Percentiles rank a stretch among this genome's conserved stretches.
phyloP scores from a whole-genome alignment of 805 yeast species.

The Osmozyma mogii region DNA sequence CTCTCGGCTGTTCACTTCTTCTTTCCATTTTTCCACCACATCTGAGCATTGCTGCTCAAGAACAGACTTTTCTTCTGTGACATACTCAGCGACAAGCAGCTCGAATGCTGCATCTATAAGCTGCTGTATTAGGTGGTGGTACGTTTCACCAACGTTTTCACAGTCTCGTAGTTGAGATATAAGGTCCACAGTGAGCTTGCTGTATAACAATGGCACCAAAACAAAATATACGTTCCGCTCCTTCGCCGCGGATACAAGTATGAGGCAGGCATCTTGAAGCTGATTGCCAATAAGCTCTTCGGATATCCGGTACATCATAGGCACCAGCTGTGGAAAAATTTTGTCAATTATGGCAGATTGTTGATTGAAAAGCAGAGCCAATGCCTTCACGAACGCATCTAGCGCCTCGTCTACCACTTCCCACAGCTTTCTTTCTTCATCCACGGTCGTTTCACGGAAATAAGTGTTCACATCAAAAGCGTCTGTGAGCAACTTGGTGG shows the following conservation, averaged over 20 bases:
- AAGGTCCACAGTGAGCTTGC: slow-evolving; percentile 18
- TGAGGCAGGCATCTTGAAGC: slow-evolving; percentile 24
- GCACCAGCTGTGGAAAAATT: slow-evolving; percentile 37
- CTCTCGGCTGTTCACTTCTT: slow-evolving; percentile 34
- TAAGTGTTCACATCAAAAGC: slow-evolving; percentile 16
- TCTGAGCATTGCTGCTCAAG: slow-evolving; percentile 20
- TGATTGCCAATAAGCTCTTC: slow-evolving; percentile 39
- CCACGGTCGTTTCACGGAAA: slow-evolving; percentile 7
- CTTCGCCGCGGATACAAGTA: slow-evolving; percentile 22
- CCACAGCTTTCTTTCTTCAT: background rate
- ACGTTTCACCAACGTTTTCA: slow-evolving; percentile 31
- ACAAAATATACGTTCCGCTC: slow-evolving; percentile 21
- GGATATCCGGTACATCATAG: slow-evolving; percentile 40
- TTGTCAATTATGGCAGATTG: slow-evolving; percentile 32
- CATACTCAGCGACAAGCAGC: slow-evolving; percentile 31
- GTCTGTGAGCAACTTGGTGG: slow-evolving; percentile 22
- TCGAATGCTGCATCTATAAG: slow-evolving; percentile 37
- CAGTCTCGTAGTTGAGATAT: slow-evolving; percentile 20
- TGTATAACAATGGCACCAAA: slow-evolving; percentile 34
- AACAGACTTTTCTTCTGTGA: slow-evolving; percentile 25
- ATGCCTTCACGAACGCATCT: slow-evolving; percentile 16
- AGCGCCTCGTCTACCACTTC: slow-evolving; percentile 12
- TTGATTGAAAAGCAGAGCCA: slow-evolving; percentile 30
- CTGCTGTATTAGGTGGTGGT: slow-evolving; percentile 22
- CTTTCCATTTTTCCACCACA: slow-evolving; percentile 26